Conservation (phyloP, 1,284 basidiomycete species). For the Grifola frondosa region DNA sequence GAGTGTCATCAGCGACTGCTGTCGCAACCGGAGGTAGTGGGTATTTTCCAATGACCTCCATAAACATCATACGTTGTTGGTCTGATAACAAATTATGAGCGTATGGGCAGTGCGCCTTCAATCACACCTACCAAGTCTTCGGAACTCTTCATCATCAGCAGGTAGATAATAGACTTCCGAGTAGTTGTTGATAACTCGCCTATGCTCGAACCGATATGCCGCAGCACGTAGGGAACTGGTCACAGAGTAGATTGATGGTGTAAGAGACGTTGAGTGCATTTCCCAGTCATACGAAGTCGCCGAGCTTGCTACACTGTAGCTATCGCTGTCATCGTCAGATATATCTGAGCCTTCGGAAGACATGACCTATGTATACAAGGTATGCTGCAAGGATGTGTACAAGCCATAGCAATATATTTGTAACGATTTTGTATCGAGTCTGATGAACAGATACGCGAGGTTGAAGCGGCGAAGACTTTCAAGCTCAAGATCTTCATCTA, state of each 20-base stretch:
- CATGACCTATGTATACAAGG: conserved; percentile 1
- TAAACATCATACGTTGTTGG: conserved; percentile 63
- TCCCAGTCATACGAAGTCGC: conserved; percentile 34
- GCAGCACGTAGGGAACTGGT: conserved; percentile 57
- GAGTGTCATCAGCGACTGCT: conserved; percentile 53
- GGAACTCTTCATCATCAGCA: conserved; percentile 70
- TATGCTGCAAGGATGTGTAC: conserved; percentile 2
- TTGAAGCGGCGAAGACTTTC: too few species aligned
- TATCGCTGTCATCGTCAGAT: conserved; percentile 25
- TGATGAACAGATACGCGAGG: not conserved
- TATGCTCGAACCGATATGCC: conserved; percentile 61
- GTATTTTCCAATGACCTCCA: conserved; percentile 61
- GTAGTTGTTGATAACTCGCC: conserved; percentile 67
- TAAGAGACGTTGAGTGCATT: conserved; percentile 59
- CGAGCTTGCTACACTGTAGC: conserved; percentile 43
- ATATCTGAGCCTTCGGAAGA: conserved; percentile 4
- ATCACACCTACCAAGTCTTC: conserved; percentile 61
- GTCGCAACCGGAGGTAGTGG: conserved; percentile 52
- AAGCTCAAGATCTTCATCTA: too few species aligned
- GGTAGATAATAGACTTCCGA: conserved; percentile 73
- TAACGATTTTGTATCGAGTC: not conserved
- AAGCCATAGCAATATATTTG: not conserved
- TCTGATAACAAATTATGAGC: conserved; percentile 37
- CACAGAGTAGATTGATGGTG: conserved; percentile 64
- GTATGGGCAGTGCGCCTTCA: not conserved